These are phyloP conservation scores for Acanthamoeba sp. DNA, from an alignment of 208 protist species.

Conservation along the genomic window DNA sequence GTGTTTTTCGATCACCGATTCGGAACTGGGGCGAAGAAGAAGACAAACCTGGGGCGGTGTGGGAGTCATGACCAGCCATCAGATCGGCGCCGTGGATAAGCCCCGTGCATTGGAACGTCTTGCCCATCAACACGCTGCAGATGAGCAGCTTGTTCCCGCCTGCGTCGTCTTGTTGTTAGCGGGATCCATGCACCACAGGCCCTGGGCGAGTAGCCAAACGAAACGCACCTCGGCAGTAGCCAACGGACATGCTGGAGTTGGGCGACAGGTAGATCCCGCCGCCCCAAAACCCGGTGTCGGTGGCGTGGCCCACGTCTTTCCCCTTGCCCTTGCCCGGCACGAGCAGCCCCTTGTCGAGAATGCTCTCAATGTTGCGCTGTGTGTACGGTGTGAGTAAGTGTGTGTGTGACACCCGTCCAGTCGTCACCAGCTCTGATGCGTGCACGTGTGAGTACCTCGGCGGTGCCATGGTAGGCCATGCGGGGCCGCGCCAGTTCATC, in stretches of 20 bases:
- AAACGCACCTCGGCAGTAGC: slow-evolving; percentile 15
- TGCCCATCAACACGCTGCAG: slow-evolving; percentile 62
- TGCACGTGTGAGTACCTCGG: background rate
- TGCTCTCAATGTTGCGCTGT: slow-evolving; percentile 48
- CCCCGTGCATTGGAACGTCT: slow-evolving; percentile 16
- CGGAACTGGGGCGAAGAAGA: background rate
- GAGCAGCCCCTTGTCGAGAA: slow-evolving; percentile 29
- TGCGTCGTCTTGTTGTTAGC: background rate
- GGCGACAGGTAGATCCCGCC: slow-evolving; percentile 45
- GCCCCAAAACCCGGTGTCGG: slow-evolving; percentile 56
- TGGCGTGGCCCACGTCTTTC: slow-evolving; percentile 10
- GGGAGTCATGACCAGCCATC: slow-evolving; percentile 1
- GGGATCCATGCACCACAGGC: background rate
- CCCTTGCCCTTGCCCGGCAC: slow-evolving; percentile 48
- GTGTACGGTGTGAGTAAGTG: no score
- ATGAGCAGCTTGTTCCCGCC: slow-evolving; percentile 52
- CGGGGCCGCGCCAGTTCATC: background rate
- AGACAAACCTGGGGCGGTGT: background rate
- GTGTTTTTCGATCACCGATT: background rate
- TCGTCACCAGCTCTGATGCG: background rate
- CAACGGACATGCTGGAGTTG: slow-evolving; percentile 49
- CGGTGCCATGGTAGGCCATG: slow-evolving; percentile 52
- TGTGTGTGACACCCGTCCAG: background rate
- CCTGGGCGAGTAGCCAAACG: background rate
- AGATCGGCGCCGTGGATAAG: slow-evolving; percentile 22